Evolutionary conservation across 2,329 filamentous ascomycete genomes (phyloP).

Genomic region (Xylaria sp.): DNA sequence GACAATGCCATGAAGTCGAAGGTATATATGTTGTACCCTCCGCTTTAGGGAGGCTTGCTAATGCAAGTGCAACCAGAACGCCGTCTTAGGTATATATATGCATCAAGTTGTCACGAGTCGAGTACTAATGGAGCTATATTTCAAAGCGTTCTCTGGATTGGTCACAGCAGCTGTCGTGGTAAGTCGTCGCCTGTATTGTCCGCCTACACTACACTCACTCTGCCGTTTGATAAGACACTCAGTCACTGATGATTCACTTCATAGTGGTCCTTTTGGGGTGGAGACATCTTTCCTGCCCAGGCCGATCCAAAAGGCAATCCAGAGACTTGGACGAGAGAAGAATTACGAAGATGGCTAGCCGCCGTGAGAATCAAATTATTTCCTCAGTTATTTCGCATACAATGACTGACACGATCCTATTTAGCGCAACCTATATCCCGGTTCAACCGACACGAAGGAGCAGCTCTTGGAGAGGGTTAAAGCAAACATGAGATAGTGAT

Average conservation of each 20-base stretch:
- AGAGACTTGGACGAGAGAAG: conserved; percentile 78
- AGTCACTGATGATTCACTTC: conserved; percentile 1
- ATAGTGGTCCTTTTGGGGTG: conserved; percentile 83
- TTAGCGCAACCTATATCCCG: conserved; percentile 73
- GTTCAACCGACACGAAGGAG: conserved; percentile 67
- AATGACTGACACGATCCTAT: conserved; percentile 24
- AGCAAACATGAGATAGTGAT: conserved; percentile 66
- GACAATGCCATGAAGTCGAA: conserved; percentile 77
- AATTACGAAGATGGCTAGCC: conserved; percentile 83
- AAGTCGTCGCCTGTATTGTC: conserved; percentile 10
- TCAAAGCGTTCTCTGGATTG: conserved; percentile 79
- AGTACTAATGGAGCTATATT: conserved; percentile 45
- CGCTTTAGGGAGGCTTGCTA: conserved; percentile 10
- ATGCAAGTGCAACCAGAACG: conserved; percentile 62
- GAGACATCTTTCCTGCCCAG: conserved; percentile 81
- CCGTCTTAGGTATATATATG: conserved; percentile 70
- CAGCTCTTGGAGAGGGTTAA: conserved; percentile 76
- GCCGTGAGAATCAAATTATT: conserved; percentile 67
- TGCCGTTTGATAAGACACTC: not conserved
- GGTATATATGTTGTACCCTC: conserved; percentile 55
- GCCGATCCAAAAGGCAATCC: conserved; percentile 81
- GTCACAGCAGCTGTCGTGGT: conserved; percentile 79
- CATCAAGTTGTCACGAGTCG: conserved; percentile 6
- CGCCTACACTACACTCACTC: not conserved
- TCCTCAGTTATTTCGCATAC: not conserved